phyloP scores from a whole-genome alignment of 352 stramenopile species.

The Albugo candida region DNA sequence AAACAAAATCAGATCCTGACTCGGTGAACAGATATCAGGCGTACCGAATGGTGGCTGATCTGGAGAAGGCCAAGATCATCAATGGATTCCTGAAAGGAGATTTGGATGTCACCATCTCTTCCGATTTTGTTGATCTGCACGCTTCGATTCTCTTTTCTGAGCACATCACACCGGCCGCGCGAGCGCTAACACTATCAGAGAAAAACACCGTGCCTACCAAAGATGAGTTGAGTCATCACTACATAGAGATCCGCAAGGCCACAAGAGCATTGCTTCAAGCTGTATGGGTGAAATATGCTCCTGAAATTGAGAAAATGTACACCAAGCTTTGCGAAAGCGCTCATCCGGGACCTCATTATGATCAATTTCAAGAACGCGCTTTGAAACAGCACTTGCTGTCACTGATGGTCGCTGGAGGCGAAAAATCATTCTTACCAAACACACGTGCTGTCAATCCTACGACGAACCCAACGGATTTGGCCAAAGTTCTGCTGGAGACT shows the following conservation, averaged over 20 bases:
- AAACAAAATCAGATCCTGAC: constrained; percentile 42
- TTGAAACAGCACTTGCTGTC: constrained; percentile 39
- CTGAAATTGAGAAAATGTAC: constrained; percentile 37
- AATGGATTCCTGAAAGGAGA: constrained; percentile 30
- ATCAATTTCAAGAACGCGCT: constrained; percentile 53
- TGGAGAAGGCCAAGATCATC: constrained; percentile 47
- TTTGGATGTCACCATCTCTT: constrained; percentile 28
- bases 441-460: constrained; percentile 21
- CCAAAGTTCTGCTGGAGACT: constrained; percentile 31
- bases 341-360: constrained; percentile 27
- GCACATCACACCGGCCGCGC: constrained; percentile 32
- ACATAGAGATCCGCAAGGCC: constrained; percentile 33
- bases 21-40: constrained; percentile 63
- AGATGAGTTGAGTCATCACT: constrained; percentile 53
- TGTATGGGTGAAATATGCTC: constrained; percentile 40
- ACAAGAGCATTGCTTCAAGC: constrained; percentile 43
- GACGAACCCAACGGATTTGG: constrained; percentile 22
- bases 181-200: constrained; percentile 37
- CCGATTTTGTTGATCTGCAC: constrained; percentile 34
- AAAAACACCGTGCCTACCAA: constrained; percentile 30
- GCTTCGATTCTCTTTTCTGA: constrained; percentile 52
- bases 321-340: constrained; percentile 22
- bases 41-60: constrained; percentile 42
- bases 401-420: constrained; percentile 40
- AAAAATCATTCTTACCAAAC: constrained; percentile 21